Evolutionary conservation across 495 filamentous ascomycete species (phyloP).

Genomic region (Monascus purpureus): DNA sequence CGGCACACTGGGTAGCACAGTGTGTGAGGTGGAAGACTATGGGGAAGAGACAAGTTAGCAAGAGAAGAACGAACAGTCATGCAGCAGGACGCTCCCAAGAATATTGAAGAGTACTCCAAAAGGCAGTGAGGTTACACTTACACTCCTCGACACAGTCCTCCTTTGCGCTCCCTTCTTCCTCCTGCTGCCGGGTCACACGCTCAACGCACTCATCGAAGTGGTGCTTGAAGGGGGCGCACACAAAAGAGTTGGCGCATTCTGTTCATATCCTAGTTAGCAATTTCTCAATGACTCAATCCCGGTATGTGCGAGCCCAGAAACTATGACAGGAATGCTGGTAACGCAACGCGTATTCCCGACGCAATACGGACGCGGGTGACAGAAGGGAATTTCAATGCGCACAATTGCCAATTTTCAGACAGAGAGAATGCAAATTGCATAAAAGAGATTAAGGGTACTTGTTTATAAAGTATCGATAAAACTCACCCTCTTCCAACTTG

Average conservation of each 20-base stretch:
- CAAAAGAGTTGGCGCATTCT: conserved; percentile 79
- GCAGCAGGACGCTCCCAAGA: neutral
- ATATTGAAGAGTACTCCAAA: neutral
- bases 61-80: neutral
- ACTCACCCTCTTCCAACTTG: conserved; percentile 65
- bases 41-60: conserved; percentile 4
- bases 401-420: no score
- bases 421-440: no score
- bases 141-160: conserved; percentile 99
- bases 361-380: no score
- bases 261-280: conserved; percentile 10
- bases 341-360: no score
- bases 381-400: no score
- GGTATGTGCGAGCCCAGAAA: neutral
- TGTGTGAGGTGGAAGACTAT: conserved; percentile 96
- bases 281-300: neutral
- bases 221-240: conserved; percentile 82
- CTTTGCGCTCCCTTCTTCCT: conserved; percentile 47
- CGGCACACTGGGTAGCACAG: conserved; percentile 82
- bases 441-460: no score
- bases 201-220: conserved; percentile 96
- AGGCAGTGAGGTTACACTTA: conserved; percentile 44
- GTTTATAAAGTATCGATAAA: no score
- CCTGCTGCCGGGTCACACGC: conserved; percentile 65
- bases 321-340: no score